These are phyloP conservation scores for Aureobasidium uvarum DNA, from an alignment of 2,329 filamentous ascomycete genomes.

Conservation along the genomic window DNA sequence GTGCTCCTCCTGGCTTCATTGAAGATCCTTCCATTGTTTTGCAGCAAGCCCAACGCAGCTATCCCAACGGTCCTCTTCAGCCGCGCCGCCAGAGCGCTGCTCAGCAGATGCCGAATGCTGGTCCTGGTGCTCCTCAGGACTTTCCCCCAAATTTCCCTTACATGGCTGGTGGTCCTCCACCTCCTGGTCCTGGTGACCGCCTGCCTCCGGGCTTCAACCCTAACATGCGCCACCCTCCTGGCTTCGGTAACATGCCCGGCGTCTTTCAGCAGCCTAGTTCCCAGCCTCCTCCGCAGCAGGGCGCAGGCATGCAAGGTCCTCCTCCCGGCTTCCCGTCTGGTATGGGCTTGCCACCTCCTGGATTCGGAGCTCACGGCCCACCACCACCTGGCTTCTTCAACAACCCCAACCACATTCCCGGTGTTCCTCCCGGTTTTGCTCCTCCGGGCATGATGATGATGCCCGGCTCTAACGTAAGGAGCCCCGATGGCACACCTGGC, in stretches of 20 bases:
- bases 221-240: slow-evolving; percentile 37
- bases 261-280: slow-evolving; percentile 35
- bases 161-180: slow-evolving; percentile 13
- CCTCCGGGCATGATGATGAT: slow-evolving; percentile 25
- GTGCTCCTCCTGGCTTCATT: slow-evolving; percentile 39
- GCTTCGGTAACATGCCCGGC: slow-evolving; percentile 35
- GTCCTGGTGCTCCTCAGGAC: slow-evolving; percentile 22
- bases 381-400: slow-evolving; percentile 26
- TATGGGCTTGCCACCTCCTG: slow-evolving; percentile 17
- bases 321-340: slow-evolving; percentile 24
- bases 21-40: slow-evolving; percentile 36
- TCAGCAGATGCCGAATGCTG: slow-evolving; percentile 20
- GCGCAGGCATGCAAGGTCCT: slow-evolving; percentile 6
- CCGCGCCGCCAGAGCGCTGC: slow-evolving; percentile 31
- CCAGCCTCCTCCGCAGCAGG: slow-evolving; percentile 28
- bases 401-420: slow-evolving; percentile 16
- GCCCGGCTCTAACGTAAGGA: background rate
- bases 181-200: slow-evolving; percentile 20
- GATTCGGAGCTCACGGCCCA: slow-evolving; percentile 15
- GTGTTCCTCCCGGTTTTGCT: slow-evolving; percentile 18
- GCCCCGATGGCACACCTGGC: slow-evolving; percentile 13
- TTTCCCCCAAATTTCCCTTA: slow-evolving; percentile 25
- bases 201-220: slow-evolving; percentile 35
- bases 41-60: slow-evolving; percentile 36
- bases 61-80: slow-evolving; percentile 32